Conservation (phyloP, 345 rosid genomes). For the Dipteronia sinensis region DNA sequence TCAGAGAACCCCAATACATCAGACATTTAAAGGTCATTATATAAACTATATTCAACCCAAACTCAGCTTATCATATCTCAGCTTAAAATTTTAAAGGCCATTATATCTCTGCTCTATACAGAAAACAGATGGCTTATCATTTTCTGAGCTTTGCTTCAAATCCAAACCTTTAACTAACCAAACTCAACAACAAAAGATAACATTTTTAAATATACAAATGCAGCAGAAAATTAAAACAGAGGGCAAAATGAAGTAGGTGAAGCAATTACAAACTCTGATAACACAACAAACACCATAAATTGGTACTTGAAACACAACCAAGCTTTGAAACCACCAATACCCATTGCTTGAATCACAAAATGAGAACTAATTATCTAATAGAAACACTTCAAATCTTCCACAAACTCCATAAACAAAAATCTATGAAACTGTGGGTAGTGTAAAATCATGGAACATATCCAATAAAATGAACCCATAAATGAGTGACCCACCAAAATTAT, state of each 20-base stretch:
- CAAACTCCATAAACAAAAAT: conserved; percentile 1
- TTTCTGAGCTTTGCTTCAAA: conserved; percentile 57
- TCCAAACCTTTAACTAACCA: conserved; percentile 40
- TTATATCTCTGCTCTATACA: background rate
- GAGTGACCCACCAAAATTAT: no score
- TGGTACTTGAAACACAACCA: conserved; percentile 3
- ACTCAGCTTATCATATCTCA: no score
- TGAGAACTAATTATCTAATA: background rate
- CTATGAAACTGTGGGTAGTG: conserved; percentile 39
- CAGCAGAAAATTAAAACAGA: conserved; percentile 14
- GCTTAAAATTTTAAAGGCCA: no score
- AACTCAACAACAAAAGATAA: conserved; percentile 33
- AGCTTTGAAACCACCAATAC: conserved; percentile 21
- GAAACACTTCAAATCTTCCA: conserved; percentile 15
- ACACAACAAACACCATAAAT: background rate
- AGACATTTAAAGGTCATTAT: no score
- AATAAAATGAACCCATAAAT: no score
- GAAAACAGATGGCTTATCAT: conserved; percentile 33
- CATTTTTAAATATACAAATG: conserved; percentile 18
- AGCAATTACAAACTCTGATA: conserved; percentile 11
- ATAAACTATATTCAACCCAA: background rate
- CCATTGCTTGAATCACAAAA: conserved; percentile 27
- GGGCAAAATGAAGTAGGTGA: background rate
- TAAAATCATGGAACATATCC: background rate
- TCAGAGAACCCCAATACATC: no score